These are phyloP conservation scores for Amanita thiersii DNA, from an alignment of 768 basidiomycete species.

Conservation along the genomic window DNA sequence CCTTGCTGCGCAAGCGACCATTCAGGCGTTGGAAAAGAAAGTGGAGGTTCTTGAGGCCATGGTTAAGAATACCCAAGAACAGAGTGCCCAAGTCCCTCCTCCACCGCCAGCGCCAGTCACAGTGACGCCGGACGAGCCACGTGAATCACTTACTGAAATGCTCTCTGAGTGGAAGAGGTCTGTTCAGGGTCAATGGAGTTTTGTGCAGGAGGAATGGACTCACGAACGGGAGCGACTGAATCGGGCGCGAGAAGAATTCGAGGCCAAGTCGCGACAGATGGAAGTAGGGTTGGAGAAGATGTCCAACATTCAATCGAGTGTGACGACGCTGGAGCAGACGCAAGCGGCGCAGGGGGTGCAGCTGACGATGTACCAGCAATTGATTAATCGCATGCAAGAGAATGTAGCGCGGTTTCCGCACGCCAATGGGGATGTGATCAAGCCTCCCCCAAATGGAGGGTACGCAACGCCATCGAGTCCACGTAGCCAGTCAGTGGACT, in stretches of 20 bases:
- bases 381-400: constrained; percentile 9
- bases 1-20: constrained; percentile 65
- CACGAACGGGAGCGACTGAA: constrained; percentile 70
- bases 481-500: constrained; percentile 60
- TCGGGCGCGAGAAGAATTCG: constrained; percentile 77
- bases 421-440: constrained; percentile 29
- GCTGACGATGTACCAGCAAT: constrained; percentile 12
- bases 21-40: constrained; percentile 59
- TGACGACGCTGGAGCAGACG: constrained; percentile 26
- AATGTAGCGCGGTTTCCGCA: constrained; percentile 9
- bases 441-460: constrained; percentile 30
- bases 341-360: constrained; percentile 20
- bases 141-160: constrained; percentile 44
- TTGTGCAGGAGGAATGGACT: constrained; percentile 75
- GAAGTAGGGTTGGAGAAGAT: constrained; percentile 46
- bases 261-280: constrained; percentile 44
- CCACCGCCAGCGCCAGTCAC: constrained; percentile 1
- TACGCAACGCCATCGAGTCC: constrained; percentile 75
- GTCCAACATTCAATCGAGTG: constrained; percentile 23
- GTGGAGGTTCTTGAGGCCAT: constrained; percentile 60
- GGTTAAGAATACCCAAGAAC: constrained; percentile 37
- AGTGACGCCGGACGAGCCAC: constrained; percentile 20
- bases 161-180: constrained; percentile 67
- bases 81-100: constrained; percentile 14
- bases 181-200: constrained; percentile 74